Evolutionary conservation across 1,284 basidiomycete species (phyloP).

Genomic region (Fomitopsis schrenkii): DNA sequence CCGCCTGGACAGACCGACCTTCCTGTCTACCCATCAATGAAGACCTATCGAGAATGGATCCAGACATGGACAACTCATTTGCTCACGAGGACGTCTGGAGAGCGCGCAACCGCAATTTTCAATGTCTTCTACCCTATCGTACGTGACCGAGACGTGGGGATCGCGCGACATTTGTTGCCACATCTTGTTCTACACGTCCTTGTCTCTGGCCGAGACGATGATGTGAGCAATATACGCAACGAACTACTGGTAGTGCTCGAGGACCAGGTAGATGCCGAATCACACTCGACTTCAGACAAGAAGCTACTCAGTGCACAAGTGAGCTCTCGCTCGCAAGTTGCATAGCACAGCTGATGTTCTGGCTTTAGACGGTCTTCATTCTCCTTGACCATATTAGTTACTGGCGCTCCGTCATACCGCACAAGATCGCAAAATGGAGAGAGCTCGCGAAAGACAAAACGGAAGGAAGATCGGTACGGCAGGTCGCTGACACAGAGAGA

Average conservation of each 20-base stretch:
- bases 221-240: slow-evolving; percentile 60
- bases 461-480: slow-evolving; percentile 32
- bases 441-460: slow-evolving; percentile 46
- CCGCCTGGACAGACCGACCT: slow-evolving; percentile 37
- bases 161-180: slow-evolving; percentile 89
- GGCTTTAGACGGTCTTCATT: slow-evolving; percentile 80
- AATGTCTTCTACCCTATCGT: slow-evolving; percentile 77
- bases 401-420: slow-evolving; percentile 75
- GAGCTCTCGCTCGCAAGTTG: slow-evolving; percentile 7
- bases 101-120: slow-evolving; percentile 69
- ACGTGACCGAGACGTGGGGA: slow-evolving; percentile 84
- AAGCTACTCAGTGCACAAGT: slow-evolving; percentile 88
- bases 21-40: slow-evolving; percentile 76
- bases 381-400: slow-evolving; percentile 94
- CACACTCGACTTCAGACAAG: slow-evolving; percentile 66
- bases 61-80: slow-evolving; percentile 87
- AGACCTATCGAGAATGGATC: slow-evolving; percentile 95
- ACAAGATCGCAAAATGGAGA: slow-evolving; percentile 44
- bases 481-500: slow-evolving; percentile 39
- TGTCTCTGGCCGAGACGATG: slow-evolving; percentile 67
- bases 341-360: neutral
- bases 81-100: slow-evolving; percentile 64
- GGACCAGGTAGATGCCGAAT: slow-evolving; percentile 76
- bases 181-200: slow-evolving; percentile 89
- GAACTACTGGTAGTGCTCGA: slow-evolving; percentile 85